Evolutionary conservation across 257 asterid species (phyloP), one percentile per base, ranked within the genome.

Genomic region (Nicotiana tomentosiformis): DNA sequence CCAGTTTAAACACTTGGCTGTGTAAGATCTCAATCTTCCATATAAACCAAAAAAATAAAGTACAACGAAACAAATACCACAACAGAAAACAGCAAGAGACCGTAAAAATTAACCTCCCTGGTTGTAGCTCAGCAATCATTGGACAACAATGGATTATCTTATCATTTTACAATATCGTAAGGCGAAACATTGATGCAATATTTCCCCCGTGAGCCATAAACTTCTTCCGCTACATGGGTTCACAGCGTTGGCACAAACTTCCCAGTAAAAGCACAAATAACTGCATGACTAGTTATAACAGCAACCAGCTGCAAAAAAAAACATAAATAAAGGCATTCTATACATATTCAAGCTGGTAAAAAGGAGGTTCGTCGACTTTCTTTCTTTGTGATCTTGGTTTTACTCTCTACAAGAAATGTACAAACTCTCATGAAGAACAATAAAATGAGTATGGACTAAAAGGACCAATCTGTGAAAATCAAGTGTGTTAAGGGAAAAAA

Each of bases 341-440:
- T 74, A 74, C 43, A 74, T 74, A 49, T 51, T 49, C 80, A 49
- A 74, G 62, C 43, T 74, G 61, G 23, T 60, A 20, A 43, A 49
- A 74, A 49, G 62, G 37, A 23, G 18, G 80, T 16, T 23, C 8
- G 3, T 23, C 79, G 5, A 46, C 61, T 81, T 66, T 15, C 58
- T 18, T 7, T 56, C 83, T 66, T 66, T 68, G 35, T 46, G 29
- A 81, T 49, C 77, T 65, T 35, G 72, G 57, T 80, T 81, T 78
- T 77, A 53, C 81, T 82, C 82, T 77, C 85, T 83, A 86, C 86
- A 81, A 84, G 64, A 66, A 81, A 86, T 86, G 84, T 83, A 86
- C 53, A 77, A 74, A 74, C 80, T 58, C 33, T 46, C 76, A 77
- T 81, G 53, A 67, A 81, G 81, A 83, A 77, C 86, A 20, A 80